Percentiles rank a stretch among this genome's conserved stretches.
Evolutionary conservation across 768 basidiomycete species (phyloP).

Genomic region (Baorangia bicolor): DNA sequence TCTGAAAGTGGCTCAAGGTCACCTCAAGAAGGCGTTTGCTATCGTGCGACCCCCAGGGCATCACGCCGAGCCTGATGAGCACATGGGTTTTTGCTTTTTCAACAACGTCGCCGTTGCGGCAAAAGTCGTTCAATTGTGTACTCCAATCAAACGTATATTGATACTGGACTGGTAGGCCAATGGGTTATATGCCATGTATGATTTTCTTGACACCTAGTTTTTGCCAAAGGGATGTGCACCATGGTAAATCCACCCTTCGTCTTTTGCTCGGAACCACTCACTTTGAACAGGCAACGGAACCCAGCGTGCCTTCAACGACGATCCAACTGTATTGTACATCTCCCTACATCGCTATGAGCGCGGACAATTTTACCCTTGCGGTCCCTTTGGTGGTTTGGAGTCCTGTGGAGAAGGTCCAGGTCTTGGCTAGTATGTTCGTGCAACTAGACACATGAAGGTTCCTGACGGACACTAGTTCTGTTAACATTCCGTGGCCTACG

Average conservation of each 20-base stretch:
- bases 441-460: conserved; percentile 2
- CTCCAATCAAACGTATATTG: conserved; percentile 73
- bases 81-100: conserved; percentile 99
- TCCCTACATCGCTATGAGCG: conserved; percentile 94
- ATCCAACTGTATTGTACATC: conserved; percentile 88
- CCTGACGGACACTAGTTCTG: conserved; percentile 55
- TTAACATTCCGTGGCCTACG: conserved; percentile 95
- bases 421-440: conserved; percentile 71
- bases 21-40: conserved; percentile 85
- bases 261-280: conserved; percentile 5
- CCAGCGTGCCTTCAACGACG: conserved; percentile 92
- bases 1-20: conserved; percentile 77
- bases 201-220: conserved; percentile 9
- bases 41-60: conserved; percentile 98
- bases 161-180: conserved; percentile 89
- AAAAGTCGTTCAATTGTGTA: conserved; percentile 70
- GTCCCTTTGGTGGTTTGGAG: conserved; percentile 83
- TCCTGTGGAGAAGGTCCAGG: conserved; percentile 85
- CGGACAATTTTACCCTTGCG: conserved; percentile 90
- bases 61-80: conserved; percentile 96
- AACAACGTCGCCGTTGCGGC: conserved; percentile 97
- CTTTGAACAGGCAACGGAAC: conserved; percentile 83
- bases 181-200: not conserved
- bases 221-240: conserved; percentile 86
- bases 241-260: conserved; percentile 50